These are phyloP conservation scores for Inonotus obliquus DNA, from an alignment of 1,284 basidiomycete genomes.

Conservation along the genomic window DNA sequence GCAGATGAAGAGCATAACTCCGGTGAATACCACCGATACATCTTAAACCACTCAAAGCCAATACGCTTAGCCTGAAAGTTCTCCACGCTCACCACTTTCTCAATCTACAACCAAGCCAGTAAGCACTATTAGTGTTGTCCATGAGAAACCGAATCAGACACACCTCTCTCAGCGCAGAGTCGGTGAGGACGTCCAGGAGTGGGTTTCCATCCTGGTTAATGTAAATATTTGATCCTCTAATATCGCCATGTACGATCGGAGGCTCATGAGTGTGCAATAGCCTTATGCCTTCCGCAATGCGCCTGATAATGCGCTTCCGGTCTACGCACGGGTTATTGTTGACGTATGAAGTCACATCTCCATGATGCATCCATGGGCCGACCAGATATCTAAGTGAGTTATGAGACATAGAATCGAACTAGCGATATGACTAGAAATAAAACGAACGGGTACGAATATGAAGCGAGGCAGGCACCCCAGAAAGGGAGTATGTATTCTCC, in stretches of 20 bases:
- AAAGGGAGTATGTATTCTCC: conserved; percentile 51
- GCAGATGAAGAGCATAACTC: conserved; percentile 48
- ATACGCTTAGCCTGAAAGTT: conserved; percentile 52
- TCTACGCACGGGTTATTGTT: conserved; percentile 33
- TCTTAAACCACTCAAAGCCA: conserved; percentile 42
- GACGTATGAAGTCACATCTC: conserved; percentile 46
- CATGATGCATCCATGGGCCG: conserved; percentile 51
- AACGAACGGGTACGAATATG: conserved; percentile 48
- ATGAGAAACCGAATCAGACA: background rate
- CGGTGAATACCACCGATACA: conserved; percentile 50
- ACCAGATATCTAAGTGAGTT: conserved; percentile 41
- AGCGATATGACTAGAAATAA: background rate
- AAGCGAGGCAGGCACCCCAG: conserved; percentile 47
- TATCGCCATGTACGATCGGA: conserved; percentile 49
- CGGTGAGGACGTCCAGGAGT: conserved; percentile 48
- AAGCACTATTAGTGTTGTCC: background rate
- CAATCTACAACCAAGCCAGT: conserved; percentile 33
- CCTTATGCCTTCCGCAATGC: conserved; percentile 41
- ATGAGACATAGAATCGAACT: conserved; percentile 6
- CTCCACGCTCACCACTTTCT: conserved; percentile 46
- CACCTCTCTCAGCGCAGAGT: conserved; percentile 44
- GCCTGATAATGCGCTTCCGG: conserved; percentile 38
- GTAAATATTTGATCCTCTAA: conserved; percentile 52
- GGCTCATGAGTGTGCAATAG: conserved; percentile 46
- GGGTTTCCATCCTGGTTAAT: conserved; percentile 43